phyloP scores from a whole-genome alignment of 83 land plant species.

The Picea engelmannii region DNA sequence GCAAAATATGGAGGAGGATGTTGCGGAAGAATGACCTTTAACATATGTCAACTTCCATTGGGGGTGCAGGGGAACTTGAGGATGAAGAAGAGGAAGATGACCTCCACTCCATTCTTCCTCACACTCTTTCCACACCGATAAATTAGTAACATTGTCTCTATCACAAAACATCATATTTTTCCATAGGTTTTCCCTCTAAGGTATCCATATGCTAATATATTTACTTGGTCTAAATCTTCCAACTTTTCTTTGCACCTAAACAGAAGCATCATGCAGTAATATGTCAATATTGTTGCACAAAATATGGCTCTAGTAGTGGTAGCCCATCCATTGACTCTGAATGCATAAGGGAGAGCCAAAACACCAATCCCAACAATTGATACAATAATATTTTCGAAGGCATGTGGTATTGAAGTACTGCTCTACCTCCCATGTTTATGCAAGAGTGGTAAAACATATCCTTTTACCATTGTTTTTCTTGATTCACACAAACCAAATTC shows the following conservation, averaged over 20 bases:
- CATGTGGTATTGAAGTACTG: conserved; percentile 36
- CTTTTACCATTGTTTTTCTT: background rate
- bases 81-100: too few species aligned
- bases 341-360: conserved; percentile 78
- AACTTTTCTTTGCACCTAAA: conserved; percentile 52
- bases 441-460: background rate
- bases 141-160: conserved; percentile 58
- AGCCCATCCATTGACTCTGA: conserved; percentile 66
- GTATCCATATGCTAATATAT: conserved; percentile 58
- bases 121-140: conserved; percentile 74
- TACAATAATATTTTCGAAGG: conserved; percentile 68
- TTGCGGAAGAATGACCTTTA: too few species aligned
- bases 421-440: conserved; percentile 16
- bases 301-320: conserved; percentile 46
- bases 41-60: too few species aligned
- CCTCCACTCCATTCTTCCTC: too few species aligned
- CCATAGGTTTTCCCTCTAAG: conserved; percentile 58
- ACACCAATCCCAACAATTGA: conserved; percentile 82
- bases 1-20: too few species aligned
- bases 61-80: too few species aligned
- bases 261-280: conserved; percentile 67
- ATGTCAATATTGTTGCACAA: conserved; percentile 31
- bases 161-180: conserved; percentile 34
- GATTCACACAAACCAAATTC: too few species aligned
- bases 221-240: conserved; percentile 22